Base-by-base conservation (phyloP, 768 basidiomycete genomes). In the Imleria badia region DNA sequence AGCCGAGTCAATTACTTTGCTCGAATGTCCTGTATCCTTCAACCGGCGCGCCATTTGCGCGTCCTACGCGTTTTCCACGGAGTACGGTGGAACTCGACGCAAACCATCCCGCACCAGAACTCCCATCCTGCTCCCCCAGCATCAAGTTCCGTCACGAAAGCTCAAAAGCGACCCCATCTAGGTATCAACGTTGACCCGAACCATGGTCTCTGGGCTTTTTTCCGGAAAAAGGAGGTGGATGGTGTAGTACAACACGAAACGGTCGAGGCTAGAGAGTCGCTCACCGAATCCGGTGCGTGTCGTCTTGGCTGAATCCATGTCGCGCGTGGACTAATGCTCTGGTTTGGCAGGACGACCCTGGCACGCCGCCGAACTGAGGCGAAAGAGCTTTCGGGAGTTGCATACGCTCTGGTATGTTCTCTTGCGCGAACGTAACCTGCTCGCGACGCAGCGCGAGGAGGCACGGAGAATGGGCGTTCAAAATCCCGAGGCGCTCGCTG, bases 371-470 rank as follows among this genome's bases (percentile, higher is more conserved):
- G 97, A 98, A 66, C 79, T 99, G 43, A 81, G 97, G 35, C 77
- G 87, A 49, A 98, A 98, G 73, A 90, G 85, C 59, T 98, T 98
- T 77, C 81, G 83, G 55, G 95, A 98, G 67, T 75, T 99, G 58
- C 97, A 99, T 71, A 89, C 86, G 10, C 78, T 99, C 35, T 99
- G 97, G 96, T 98, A 96, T 69, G 79, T 98, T 45, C 75, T 93
- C 23, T 65, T 94, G 43, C 79, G 92, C 59, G 97, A 99, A 71
- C 82, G 90, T 5, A 99, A 98, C 72, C 76, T 96, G 26, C 78
- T 98, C 52, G 88, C 90, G 11, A 92, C 94, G 10, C 95, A 98
- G 70, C 79, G 76, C 57, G 89, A 89, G 60, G 93, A 94, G 66
- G 77, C 80, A 39, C 78, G 88, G 58, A 76, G 92, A 61, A 66